Percentiles rank a stretch among this genome's conserved stretches.
Evolutionary conservation across 2,329 filamentous ascomycete species (phyloP).

Genomic region (Claviceps digitariae): DNA sequence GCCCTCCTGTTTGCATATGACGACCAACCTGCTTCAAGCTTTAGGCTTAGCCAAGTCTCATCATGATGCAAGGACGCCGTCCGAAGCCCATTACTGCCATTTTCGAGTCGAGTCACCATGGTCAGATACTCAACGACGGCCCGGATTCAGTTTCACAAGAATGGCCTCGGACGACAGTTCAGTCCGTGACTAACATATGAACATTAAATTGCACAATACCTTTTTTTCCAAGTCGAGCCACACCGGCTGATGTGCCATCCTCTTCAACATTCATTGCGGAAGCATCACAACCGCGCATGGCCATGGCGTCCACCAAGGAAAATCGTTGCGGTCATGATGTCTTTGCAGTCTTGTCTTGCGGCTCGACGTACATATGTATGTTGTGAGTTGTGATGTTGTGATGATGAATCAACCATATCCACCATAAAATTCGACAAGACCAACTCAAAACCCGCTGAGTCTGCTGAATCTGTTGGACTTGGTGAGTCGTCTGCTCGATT

Average conservation of each 20-base stretch:
- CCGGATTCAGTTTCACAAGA: background rate
- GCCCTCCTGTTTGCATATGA: background rate
- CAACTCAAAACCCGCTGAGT: no score
- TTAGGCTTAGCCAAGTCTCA: background rate
- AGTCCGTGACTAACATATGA: background rate
- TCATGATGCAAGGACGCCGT: background rate
- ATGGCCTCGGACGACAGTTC: background rate
- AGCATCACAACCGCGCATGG: background rate
- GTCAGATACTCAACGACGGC: background rate
- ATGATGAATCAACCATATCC: background rate
- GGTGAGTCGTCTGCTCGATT: background rate
- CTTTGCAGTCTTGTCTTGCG: background rate
- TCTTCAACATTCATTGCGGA: background rate
- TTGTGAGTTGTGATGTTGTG: background rate
- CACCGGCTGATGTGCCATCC: background rate
- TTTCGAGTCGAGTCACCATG: background rate
- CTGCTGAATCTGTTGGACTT: no score
- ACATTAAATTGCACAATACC: background rate
- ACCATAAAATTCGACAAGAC: no score
- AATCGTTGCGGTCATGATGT: background rate
- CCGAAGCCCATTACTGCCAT: background rate
- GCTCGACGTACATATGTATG: background rate
- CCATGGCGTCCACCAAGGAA: no score
- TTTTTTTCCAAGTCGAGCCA: background rate
- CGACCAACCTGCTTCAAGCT: background rate